phyloP scores from a whole-genome alignment of 306 rosid genomes.

The Lathyrus aphaca region DNA sequence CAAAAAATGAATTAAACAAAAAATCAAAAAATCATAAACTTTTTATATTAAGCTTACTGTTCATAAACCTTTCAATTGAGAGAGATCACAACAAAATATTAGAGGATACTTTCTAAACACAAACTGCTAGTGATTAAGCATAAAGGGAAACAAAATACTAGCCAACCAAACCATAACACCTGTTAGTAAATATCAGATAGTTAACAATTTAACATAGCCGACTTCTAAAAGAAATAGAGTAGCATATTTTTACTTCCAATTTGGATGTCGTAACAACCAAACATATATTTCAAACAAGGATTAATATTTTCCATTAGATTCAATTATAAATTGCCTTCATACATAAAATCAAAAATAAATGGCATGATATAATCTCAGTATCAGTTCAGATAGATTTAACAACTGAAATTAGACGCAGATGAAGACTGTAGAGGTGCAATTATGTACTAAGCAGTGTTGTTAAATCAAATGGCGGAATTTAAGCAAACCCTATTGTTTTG shows the following conservation, averaged over 20 bases:
- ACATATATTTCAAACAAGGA: slow-evolving; percentile 14
- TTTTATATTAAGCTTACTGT: too few relatives aligned
- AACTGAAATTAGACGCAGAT: neutral
- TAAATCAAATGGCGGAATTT: too few relatives aligned
- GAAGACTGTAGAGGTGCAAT: neutral
- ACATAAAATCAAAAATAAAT: neutral
- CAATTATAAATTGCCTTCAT: neutral
- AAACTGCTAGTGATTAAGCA: slow-evolving; percentile 48
- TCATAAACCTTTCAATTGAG: too few relatives aligned
- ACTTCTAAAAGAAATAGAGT: neutral
- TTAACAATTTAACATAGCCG: slow-evolving; percentile 20
- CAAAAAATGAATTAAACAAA: too few relatives aligned
- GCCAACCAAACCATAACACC: slow-evolving; percentile 1
- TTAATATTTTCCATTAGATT: slow-evolving; percentile 12
- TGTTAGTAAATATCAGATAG: slow-evolving; percentile 3
- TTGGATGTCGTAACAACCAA: slow-evolving; percentile 13
- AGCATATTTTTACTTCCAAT: neutral
- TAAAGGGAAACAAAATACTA: slow-evolving; percentile 8
- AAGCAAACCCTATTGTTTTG: too few relatives aligned
- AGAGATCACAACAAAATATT: too few relatives aligned
- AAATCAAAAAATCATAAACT: too few relatives aligned
- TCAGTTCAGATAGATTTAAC: neutral
- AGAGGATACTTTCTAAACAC: too few relatives aligned
- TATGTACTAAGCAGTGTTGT: too few relatives aligned
- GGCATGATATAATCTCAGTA: neutral